Conservation (phyloP, 164 flowering plant species). For the Amborella trichopoda region DNA sequence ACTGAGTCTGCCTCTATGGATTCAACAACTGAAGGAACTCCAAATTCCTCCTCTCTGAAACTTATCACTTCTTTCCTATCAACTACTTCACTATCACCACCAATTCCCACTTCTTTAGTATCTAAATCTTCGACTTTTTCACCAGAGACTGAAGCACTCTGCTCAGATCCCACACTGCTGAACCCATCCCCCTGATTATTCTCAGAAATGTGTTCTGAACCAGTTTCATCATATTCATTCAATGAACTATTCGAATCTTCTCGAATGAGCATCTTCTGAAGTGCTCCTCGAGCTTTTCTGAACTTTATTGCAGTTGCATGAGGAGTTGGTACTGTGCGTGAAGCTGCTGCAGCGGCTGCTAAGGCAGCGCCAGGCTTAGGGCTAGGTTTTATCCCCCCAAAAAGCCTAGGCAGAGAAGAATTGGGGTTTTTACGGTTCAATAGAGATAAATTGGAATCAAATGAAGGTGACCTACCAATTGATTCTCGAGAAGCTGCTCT, state of each 20-base stretch:
- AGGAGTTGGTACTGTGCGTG: constrained; percentile 61
- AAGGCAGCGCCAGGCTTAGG: constrained; percentile 96
- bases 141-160: too few relatives aligned
- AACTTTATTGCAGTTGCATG: constrained; percentile 82
- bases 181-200: too few relatives aligned
- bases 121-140: too few relatives aligned
- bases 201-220: too few relatives aligned
- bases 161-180: too few relatives aligned
- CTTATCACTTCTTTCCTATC: too few relatives aligned
- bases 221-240: neutral
- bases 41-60: constrained; percentile 1
- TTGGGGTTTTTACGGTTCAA: too few relatives aligned
- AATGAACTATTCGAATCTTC: neutral
- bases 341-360: constrained; percentile 94
- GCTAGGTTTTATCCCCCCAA: constrained; percentile 45
- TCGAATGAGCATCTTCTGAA: constrained; percentile 1
- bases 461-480: constrained; percentile 13
- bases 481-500: constrained; percentile 14
- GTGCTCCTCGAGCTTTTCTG: constrained; percentile 31
- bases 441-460: too few relatives aligned
- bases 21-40: too few relatives aligned
- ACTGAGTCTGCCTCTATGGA: too few relatives aligned
- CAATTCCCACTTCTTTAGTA: too few relatives aligned
- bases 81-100: too few relatives aligned
- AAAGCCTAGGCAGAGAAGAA: constrained; percentile 23